Percentiles rank a stretch among this genome's conserved stretches.
Evolutionary conservation across 495 filamentous ascomycete species (phyloP).

Genomic region (Talaromyces ruber): DNA sequence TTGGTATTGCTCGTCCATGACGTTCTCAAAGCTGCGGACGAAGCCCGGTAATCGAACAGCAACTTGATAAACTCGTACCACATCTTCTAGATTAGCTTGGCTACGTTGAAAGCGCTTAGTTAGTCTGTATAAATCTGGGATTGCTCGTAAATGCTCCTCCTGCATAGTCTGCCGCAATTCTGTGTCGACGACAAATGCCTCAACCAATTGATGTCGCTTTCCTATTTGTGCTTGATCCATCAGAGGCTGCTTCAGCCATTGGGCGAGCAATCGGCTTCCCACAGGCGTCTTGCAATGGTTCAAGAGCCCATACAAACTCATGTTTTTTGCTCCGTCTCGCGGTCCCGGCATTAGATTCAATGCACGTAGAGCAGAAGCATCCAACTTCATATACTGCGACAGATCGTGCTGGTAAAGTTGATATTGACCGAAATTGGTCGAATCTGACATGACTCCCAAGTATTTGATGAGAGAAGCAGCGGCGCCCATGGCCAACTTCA

Average conservation of each 20-base stretch:
- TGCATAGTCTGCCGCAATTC: conserved; percentile 96
- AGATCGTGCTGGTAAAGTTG: conserved; percentile 96
- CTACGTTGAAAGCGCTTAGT: conserved; percentile 91
- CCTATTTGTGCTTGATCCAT: conserved; percentile 90
- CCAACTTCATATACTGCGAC: conserved; percentile 97
- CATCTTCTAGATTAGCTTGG: conserved; percentile 87
- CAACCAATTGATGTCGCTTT: conserved; percentile 86
- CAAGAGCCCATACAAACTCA: conserved; percentile 88
- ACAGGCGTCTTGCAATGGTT: conserved; percentile 98
- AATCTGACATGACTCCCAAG: conserved; percentile 80
- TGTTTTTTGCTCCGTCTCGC: conserved; percentile 90
- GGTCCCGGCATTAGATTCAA: conserved; percentile 96
- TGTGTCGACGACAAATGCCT: conserved; percentile 89
- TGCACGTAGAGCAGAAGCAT: conserved; percentile 87
- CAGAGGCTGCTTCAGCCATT: conserved; percentile 97
- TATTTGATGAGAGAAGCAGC: conserved; percentile 94
- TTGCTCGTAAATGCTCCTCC: conserved; percentile 88
- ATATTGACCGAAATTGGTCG: conserved; percentile 93
- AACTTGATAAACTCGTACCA: conserved; percentile 91
- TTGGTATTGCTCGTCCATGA: conserved; percentile 93
- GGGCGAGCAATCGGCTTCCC: conserved; percentile 80
- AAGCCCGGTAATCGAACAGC: conserved; percentile 87
- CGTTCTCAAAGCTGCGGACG: conserved; percentile 76
- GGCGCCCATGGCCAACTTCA: conserved; percentile 95
- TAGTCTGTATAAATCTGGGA: conserved; percentile 89